These are phyloP conservation scores for Passiflora organensis DNA, from an alignment of 345 rosid species.

Conservation along the genomic window DNA sequence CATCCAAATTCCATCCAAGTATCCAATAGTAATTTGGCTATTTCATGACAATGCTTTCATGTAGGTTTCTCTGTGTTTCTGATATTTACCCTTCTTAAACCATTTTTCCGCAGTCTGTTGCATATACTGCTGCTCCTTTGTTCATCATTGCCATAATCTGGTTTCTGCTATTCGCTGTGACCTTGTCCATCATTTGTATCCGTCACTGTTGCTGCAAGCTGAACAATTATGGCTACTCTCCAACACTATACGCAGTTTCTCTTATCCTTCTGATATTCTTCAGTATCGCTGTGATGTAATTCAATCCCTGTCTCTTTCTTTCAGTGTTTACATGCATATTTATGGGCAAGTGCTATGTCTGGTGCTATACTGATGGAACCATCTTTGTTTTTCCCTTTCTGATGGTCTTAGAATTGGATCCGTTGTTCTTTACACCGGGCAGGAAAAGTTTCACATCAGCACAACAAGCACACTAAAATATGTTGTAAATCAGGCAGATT, in stretches of 20 bases:
- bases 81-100: background rate
- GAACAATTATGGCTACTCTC: conserved; percentile 15
- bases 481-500: conserved; percentile 17
- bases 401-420: conserved; percentile 18
- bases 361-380: background rate
- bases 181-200: conserved; percentile 10
- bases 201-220: conserved; percentile 17
- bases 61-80: background rate
- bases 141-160: conserved; percentile 14
- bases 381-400: background rate
- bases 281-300: conserved; percentile 13
- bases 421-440: conserved; percentile 23
- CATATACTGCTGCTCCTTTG: conserved; percentile 15
- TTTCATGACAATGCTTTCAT: background rate
- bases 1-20: background rate
- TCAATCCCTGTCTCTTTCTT: background rate
- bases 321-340: background rate
- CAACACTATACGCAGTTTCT: conserved; percentile 9
- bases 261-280: conserved; percentile 16
- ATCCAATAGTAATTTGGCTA: background rate
- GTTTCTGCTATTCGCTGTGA: conserved; percentile 13
- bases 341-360: background rate
- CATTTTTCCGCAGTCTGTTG: conserved; percentile 20
- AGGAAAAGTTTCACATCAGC: conserved; percentile 18
- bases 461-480: conserved; percentile 11